Base-by-base conservation (phyloP, 148 eudicot species). In the Rhododendron mucronatum region DNA sequence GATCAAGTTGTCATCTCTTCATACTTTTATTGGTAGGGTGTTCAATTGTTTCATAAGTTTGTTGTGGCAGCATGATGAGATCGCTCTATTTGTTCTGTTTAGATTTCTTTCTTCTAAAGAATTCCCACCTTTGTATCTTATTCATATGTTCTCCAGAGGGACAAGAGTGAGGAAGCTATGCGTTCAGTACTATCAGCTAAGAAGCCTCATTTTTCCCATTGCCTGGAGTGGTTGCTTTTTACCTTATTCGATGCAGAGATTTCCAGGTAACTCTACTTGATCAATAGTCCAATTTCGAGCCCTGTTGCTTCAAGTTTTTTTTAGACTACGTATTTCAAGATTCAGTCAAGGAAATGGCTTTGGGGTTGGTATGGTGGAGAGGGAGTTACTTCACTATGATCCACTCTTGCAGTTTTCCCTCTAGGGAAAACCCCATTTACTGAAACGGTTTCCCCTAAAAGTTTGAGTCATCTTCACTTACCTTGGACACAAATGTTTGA, bases 171-270 rank as follows among this genome's bases (percentile, higher is more conserved):
- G 82, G 98, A 96, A 93, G 98, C 99, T 84, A 90, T 96, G 73
- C 92, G 93, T 84, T 91, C 37, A 35, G 37, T 2, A 35, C 37
- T 35, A 35, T 35, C 37, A 35, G 37, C 3, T 35, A 35, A 35
- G 37, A 35, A 94, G 91, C 91, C 97, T 71, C 99, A 94, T 91
- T 96, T 96, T 92, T 91, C 94, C 98, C 99, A 94, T 86, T 95
- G 98, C 88, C 91, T 96, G 82, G 99, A 96, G 92, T 96, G 99
- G 99, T 98, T 96, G 86, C 98, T 96, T 84, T 96, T 96, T 89
- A 95, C 99, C 21, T 98, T 96, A 77, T 96, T 96, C 91, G 99
- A 96, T 83, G 97, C 97, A 85, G 99, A 95, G 74, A 95, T 96
- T 90, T 95, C 98, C 78, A 90, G 99, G 99, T 96, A 93, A 81